Base-by-base conservation (phyloP, 352 stramenopile species). In the Phytophthora syringae region DNA sequence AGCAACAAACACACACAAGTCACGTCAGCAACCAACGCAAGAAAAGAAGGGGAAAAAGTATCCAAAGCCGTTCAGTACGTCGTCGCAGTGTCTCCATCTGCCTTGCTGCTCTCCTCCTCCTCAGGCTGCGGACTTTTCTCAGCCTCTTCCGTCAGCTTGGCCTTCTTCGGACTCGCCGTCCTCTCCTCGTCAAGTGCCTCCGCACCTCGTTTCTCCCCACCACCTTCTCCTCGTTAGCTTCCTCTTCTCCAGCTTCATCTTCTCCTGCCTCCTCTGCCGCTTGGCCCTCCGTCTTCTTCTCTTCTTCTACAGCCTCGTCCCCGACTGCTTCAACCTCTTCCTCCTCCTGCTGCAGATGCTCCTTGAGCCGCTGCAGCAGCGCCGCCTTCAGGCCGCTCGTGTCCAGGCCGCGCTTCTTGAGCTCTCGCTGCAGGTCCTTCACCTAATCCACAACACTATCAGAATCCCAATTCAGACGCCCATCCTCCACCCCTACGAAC, bases 351-450 rank as follows among this genome's bases (percentile, higher is more conserved):
- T 70, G 43, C 48, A 86, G 42, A 61, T 76, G 57, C 18, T 75
- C 39, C 44, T 73, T 59, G 20, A 89, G 45, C 7, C 80, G 72
- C 49, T 74, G 32, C 12, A 80, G 40, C 36, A 89, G 62, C 52
- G 57, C 66, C 21, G 75, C 73, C 64, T 89, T 86, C 7, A 74
- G 61, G 3, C 77, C 81, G 16, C 54, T 57, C 7, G 68, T 69
- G 58, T 82, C 73, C 13, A 87, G 63, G 18, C 68, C 60, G 5
- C 67, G 68, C 47, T 82, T 76, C 59, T 73, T 72, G 24, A 87
- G 70, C 59, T 80, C 61, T 21, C 60, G 52, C 47, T 85, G 76
- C 20, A 88, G 65, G 55, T 88, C 71, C 60, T 89, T 88, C 22
- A 84, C 78, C 80, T 89, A 43, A 21, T 37, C 58, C 10, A 52